These are phyloP conservation scores for Candolleomyces aberdarensis DNA, from an alignment of 768 basidiomycete species.

Conservation along the genomic window DNA sequence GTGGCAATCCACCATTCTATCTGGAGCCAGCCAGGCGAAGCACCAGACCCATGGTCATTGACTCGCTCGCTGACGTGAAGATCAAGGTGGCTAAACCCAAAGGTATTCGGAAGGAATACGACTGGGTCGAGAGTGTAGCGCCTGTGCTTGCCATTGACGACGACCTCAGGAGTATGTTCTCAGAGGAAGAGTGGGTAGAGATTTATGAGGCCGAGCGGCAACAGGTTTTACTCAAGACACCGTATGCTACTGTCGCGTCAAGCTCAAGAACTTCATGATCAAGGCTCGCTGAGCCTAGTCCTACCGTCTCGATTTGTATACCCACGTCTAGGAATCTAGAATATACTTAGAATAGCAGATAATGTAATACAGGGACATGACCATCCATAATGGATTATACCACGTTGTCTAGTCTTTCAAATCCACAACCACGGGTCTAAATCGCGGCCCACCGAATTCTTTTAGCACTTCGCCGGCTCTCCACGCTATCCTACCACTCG, in stretches of 20 bases:
- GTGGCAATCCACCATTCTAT: too few species aligned
- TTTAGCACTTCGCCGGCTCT: constrained; percentile 15
- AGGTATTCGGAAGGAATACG: constrained; percentile 7
- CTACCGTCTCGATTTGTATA: too few species aligned
- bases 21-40: too few species aligned
- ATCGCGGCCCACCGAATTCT: constrained; percentile 37
- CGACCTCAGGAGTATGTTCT: constrained; percentile 1
- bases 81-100: constrained; percentile 2
- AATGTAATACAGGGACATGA: too few species aligned
- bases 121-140: background rate
- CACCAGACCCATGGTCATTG: background rate
- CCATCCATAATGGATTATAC: too few species aligned
- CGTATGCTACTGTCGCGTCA: background rate
- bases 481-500: constrained; percentile 24
- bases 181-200: constrained; percentile 5
- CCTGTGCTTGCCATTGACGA: constrained; percentile 3
- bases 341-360: too few species aligned
- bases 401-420: constrained; percentile 26
- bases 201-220: constrained; percentile 2
- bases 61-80: background rate
- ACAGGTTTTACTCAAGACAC: background rate
- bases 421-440: constrained; percentile 43
- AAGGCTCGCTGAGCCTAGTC: too few species aligned
- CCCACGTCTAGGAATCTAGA: too few species aligned
- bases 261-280: background rate